Evolutionary conservation across 2,329 filamentous ascomycete species (phyloP).

Genomic region (Triangularia setosa): DNA sequence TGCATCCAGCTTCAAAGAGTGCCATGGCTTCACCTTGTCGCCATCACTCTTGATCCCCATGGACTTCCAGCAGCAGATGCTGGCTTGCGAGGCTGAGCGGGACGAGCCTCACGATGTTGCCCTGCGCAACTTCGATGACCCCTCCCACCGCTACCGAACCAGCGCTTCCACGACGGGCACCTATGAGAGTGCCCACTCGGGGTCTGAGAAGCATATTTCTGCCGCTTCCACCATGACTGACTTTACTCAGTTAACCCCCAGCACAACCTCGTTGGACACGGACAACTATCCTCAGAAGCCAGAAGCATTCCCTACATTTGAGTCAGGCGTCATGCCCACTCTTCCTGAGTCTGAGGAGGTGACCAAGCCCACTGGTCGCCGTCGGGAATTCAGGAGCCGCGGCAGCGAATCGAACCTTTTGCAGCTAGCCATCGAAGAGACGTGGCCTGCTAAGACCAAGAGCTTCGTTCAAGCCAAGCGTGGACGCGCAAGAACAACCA

Average conservation of each 20-base stretch:
- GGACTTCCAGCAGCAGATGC: slow-evolving; percentile 55
- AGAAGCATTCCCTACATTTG: slow-evolving; percentile 23
- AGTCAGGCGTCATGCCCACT: slow-evolving; percentile 24
- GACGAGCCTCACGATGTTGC: slow-evolving; percentile 33
- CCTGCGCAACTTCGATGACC: slow-evolving; percentile 34
- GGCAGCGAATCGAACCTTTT: slow-evolving; percentile 30
- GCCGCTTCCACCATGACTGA: slow-evolving; percentile 51
- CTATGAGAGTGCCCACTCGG: slow-evolving; percentile 43
- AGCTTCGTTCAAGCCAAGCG: slow-evolving; percentile 29
- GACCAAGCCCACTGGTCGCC: slow-evolving; percentile 23
- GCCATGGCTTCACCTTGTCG: slow-evolving; percentile 56
- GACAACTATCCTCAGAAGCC: slow-evolving; percentile 26
- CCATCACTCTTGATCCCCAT: slow-evolving; percentile 59
- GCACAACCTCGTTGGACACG: slow-evolving; percentile 44
- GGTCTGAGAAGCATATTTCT: slow-evolving; percentile 51
- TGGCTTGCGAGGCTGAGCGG: slow-evolving; percentile 36
- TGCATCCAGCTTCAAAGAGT: slow-evolving; percentile 54
- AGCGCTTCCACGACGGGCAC: slow-evolving; percentile 55
- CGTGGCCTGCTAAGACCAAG: slow-evolving; percentile 24
- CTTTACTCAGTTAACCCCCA: slow-evolving; percentile 51
- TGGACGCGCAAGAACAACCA: slow-evolving; percentile 44
- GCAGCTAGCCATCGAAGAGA: slow-evolving; percentile 19
- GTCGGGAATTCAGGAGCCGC: slow-evolving; percentile 25
- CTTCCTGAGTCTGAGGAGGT: slow-evolving; percentile 31
- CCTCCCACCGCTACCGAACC: slow-evolving; percentile 41